phyloP scores from a whole-genome alignment of 2,329 filamentous ascomycete genomes.

The Decorospora gaudefroyi region DNA sequence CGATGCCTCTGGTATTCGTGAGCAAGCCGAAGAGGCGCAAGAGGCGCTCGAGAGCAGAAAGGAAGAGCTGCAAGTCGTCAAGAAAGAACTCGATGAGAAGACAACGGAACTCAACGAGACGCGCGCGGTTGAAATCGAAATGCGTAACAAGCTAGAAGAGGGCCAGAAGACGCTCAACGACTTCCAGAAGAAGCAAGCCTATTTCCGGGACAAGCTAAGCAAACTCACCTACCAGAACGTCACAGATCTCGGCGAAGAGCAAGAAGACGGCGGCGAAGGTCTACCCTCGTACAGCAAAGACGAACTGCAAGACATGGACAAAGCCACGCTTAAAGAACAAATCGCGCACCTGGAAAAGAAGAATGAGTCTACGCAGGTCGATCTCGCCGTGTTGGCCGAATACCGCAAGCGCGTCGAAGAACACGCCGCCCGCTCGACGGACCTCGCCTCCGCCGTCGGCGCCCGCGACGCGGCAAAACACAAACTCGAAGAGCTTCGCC shows the following conservation, averaged over 20 bases:
- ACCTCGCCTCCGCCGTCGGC: slow-evolving; percentile 76
- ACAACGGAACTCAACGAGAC: slow-evolving; percentile 84
- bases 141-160: slow-evolving; percentile 97
- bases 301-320: slow-evolving; percentile 66
- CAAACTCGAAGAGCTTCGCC: slow-evolving; percentile 87
- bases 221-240: slow-evolving; percentile 85
- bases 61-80: slow-evolving; percentile 76
- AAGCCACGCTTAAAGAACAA: slow-evolving; percentile 64
- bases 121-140: slow-evolving; percentile 89
- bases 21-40: slow-evolving; percentile 79
- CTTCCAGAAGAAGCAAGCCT: slow-evolving; percentile 79
- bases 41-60: slow-evolving; percentile 76
- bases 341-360: slow-evolving; percentile 72
- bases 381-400: slow-evolving; percentile 82
- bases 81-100: slow-evolving; percentile 85
- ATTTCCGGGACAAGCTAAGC: slow-evolving; percentile 87
- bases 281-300: slow-evolving; percentile 80
- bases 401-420: slow-evolving; percentile 87
- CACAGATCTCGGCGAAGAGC: slow-evolving; percentile 61
- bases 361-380: slow-evolving; percentile 83
- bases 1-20: slow-evolving; percentile 72
- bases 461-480: slow-evolving; percentile 87
- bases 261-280: slow-evolving; percentile 49
- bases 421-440: slow-evolving; percentile 77
- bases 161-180: slow-evolving; percentile 87